Conservation (phyloP, 2,329 filamentous ascomycete genomes). For the Verticillium alfalfae region DNA sequence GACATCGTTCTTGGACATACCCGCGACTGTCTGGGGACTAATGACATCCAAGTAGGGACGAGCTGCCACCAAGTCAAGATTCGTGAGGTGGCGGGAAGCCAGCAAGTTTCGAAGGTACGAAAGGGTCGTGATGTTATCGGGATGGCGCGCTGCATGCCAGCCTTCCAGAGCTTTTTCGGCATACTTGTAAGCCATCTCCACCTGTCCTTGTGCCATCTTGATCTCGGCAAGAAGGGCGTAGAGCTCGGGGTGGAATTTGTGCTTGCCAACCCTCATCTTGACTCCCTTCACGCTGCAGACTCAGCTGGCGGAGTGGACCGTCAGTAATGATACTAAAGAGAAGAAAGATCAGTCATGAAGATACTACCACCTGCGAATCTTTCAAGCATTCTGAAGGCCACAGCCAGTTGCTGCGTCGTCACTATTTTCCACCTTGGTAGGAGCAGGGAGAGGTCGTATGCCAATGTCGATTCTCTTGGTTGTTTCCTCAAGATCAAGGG, state of each 20-base stretch:
- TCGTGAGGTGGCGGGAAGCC: background rate
- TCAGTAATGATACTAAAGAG: background rate
- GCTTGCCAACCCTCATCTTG: background rate
- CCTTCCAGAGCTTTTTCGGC: background rate
- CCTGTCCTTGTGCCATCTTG: background rate
- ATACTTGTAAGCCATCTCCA: background rate
- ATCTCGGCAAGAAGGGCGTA: background rate
- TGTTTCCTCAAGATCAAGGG: no score
- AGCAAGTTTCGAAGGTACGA: background rate
- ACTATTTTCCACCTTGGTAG: no score
- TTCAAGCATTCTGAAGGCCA: background rate
- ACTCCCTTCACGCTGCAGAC: background rate
- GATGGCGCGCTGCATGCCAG: background rate
- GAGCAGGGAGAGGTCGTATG: no score
- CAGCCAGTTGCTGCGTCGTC: no score
- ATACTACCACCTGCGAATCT: background rate
- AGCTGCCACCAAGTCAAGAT: background rate
- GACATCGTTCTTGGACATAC: background rate
- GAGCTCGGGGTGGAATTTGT: background rate
- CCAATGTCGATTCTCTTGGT: no score
- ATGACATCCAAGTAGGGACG: background rate
- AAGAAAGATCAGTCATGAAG: background rate
- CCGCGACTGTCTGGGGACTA: background rate
- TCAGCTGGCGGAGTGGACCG: background rate
- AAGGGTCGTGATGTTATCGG: background rate